Conservation (phyloP, 1,284 basidiomycete genomes). For the Naganishia liquefaciens region DNA sequence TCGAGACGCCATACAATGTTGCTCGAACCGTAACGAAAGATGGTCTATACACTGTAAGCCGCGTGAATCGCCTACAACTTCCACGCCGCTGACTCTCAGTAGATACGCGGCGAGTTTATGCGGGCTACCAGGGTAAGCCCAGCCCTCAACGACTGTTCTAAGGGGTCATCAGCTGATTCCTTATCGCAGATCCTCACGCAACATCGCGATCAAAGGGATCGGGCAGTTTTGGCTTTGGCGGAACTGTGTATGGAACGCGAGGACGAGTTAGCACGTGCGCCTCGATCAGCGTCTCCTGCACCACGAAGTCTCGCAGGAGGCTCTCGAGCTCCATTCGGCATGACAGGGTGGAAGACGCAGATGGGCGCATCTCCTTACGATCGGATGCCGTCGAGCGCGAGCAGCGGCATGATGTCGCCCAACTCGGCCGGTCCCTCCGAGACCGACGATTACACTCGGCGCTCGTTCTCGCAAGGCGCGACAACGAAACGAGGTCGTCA, state of each 20-base stretch:
- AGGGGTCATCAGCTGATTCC: not conserved
- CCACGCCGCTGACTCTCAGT: conserved; percentile 24
- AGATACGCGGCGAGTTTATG: conserved; percentile 99
- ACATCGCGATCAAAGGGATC: conserved; percentile 65
- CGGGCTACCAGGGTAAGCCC: conserved; percentile 69
- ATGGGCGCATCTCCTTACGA: conserved; percentile 20
- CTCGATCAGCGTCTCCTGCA: conserved; percentile 54
- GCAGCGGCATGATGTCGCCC: conserved; percentile 16
- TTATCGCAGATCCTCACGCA: conserved; percentile 61
- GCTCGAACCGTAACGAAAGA: conserved; percentile 94
- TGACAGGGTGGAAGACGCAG: conserved; percentile 22
- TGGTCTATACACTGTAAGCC: conserved; percentile 82
- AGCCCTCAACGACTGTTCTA: conserved; percentile 29
- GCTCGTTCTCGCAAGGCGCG: conserved; percentile 29
- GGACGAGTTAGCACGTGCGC: conserved; percentile 53
- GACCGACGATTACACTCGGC: conserved; percentile 34
- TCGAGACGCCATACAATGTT: conserved; percentile 93
- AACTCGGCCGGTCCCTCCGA: conserved; percentile 28
- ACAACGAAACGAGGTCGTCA: conserved; percentile 40
- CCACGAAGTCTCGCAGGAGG: conserved; percentile 35
- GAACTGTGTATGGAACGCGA: conserved; percentile 68
- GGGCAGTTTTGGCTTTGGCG: conserved; percentile 74
- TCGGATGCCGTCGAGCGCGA: conserved; percentile 39
- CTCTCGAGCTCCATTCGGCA: conserved; percentile 13
- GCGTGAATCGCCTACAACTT: not conserved